Evolutionary conservation across 208 protist genomes (phyloP), one percentile per base, ranked within the genome.

Genomic region (Crithidia expoeki): DNA sequence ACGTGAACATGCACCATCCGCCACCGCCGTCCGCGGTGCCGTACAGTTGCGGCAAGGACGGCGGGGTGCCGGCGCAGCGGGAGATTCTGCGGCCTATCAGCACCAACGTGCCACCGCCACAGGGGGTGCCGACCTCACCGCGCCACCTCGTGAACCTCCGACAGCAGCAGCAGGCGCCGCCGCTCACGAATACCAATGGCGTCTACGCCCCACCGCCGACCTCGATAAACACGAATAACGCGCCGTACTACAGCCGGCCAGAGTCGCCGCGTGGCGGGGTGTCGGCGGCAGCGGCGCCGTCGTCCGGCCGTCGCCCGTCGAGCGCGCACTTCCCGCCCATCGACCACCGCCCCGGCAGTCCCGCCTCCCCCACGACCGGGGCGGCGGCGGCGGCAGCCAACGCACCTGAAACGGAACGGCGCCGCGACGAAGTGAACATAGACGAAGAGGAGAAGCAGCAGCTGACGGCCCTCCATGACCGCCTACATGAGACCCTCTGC

Each of bases 401-500:
- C 33, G 61, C 57, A 5, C 11, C 56, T 44, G 17, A 28, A 16
- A 34, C 38, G 50, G 44, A 63, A 25, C 59, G 38, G 32, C 49
- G 44, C 46, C 51, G 58, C 21, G 47, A 71, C 5, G 67, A 49
- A 19, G 70, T 9, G 9, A 63, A 74, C 56, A 50, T 50, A n/a
- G 69, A 82, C 67, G 73, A 84, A 58, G 70, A 83, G 32, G 73
- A 81, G 49, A 72, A 80, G 60, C 74, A 71, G 59, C 68, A 92
- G 40, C 76, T 93, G 42, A 92, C 86, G 17, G 73, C 69, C 33
- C 46, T 90, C 32, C 87, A 94, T 66, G 79, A 93, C 53, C 76
- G 85, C 44, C 75, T 88, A n/a, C 83, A 92, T 57, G 71, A 88
- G 57, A 89, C 88, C 17, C 74, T 92, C 17, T 72, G 79, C 62